These are phyloP conservation scores for Bruguiera gymnorhiza DNA, from an alignment of 345 rosid species.

Conservation along the genomic window DNA sequence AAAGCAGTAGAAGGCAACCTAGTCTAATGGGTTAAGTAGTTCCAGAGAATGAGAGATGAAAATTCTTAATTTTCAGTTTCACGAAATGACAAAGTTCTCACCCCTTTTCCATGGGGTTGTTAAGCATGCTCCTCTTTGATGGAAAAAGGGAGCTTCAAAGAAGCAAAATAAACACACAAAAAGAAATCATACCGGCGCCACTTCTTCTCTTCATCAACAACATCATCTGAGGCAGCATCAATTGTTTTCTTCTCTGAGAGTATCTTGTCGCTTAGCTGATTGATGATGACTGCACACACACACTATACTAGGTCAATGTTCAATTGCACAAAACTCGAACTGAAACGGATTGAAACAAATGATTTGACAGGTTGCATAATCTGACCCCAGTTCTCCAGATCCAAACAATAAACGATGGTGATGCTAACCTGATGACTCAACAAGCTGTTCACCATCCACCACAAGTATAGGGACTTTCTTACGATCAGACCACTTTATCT, in stretches of 20 bases:
- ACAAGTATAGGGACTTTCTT: slow-evolving; percentile 87
- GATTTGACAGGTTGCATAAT: not conserved
- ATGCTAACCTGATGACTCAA: slow-evolving; percentile 73
- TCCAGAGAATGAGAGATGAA: too few species aligned
- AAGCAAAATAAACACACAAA: not conserved
- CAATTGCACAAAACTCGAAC: not conserved
- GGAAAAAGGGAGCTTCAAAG: too few species aligned
- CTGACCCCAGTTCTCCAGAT: not conserved
- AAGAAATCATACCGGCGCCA: slow-evolving; percentile 61
- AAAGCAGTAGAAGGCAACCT: too few species aligned
- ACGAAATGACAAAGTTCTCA: too few species aligned
- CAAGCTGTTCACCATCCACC: slow-evolving; percentile 76
- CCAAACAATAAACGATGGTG: not conserved
- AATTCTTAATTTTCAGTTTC: too few species aligned
- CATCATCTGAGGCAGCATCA: slow-evolving; percentile 38
- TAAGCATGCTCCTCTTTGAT: too few species aligned
- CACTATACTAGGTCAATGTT: not conserved
- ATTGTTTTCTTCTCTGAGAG: slow-evolving; percentile 6
- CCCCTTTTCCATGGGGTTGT: too few species aligned
- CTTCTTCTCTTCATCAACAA: slow-evolving; percentile 64
- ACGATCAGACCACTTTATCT: slow-evolving; percentile 94
- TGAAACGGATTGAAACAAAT: not conserved
- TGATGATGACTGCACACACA: slow-evolving; percentile 52
- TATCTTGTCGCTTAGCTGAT: slow-evolving; percentile 30
- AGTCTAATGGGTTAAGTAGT: too few species aligned